Evolutionary conservation across 2,329 filamentous ascomycete species (phyloP), one percentile per base, ranked within the genome.

Genomic region (Colletotrichum theobromicola): DNA sequence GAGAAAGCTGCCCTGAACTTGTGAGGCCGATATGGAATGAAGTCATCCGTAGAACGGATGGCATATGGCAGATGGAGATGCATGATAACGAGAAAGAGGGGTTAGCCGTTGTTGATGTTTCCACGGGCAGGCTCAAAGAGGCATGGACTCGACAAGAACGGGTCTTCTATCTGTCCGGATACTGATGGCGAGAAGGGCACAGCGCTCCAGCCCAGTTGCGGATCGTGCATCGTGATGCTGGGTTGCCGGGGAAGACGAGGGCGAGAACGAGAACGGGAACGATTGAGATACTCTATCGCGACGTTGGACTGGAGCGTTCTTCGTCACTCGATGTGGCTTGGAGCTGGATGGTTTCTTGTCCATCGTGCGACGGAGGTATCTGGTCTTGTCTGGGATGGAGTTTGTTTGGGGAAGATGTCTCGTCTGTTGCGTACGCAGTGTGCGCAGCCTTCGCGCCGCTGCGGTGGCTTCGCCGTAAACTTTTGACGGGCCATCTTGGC

Each of bases 311-410:
- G 34, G 42, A 50, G 16, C 42, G 13, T 57, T 57, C 53, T 34
- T 67, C 62, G 68, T 75, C 57, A 72, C 62, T 18, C n/a, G 10
- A 5, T 30, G 71, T 74, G 72, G 72, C 72, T 72, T 74, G 72
- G 72, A 67, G 67, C 42, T 53, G 24, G 34, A 57, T 16, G 57
- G 28, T 60, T 58, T 71, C 67, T 66, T 28, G 10, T 60, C 34
- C 21, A 18, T 60, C 26, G 57, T 53, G 42, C 57, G 50, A 61
- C 58, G 35, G 58, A 28, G 28, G 28, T 18, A 32, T 60, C 57
- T 60, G 30, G 30, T n/a, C 32, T 60, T 60, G 57, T 60, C 57
- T 24, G 30, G 30, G n/a, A 16, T 60, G 57, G 28, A n/a, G 12
- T 60, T n/a, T 42, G 53, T 67, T 15, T n/a, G 28, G 32, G 35